Evolutionary conservation across 2,329 filamentous ascomycete genomes (phyloP), one percentile per base, ranked within the genome.

Genomic region (Pseudofabraea citricarpa): DNA sequence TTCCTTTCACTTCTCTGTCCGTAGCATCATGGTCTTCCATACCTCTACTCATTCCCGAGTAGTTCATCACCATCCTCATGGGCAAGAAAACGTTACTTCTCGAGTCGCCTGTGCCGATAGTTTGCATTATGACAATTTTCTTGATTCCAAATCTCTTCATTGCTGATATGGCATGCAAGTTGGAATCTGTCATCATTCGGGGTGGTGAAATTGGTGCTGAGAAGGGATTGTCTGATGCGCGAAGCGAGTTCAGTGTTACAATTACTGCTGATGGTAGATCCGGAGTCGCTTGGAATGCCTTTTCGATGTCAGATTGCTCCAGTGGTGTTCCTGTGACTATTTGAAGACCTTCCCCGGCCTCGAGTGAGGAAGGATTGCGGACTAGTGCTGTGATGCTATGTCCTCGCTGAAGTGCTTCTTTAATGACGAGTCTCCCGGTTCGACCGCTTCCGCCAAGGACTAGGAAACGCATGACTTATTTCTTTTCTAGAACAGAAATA

Each of bases 111-210:
- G 70, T 66, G 9, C 75, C 76, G 47, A 73, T 69, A 1, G 71
- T 68, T 10, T 70, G 73, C 58, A 79, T 67, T 37, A 74, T 61
- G 20, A 78, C 64, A 2, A 77, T 51, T 40, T 72, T 75, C 6
- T 21, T 27, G 8, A 53, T 45, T 0, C 56, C 56, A 37, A 60
- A 59, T 15, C 60, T 56, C 40, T 64, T 58, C 64, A 71, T 70
- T 4, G 55, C 59, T 1, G 57, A 47, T 10, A 69, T 49, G 3
- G 67, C 50, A 35, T 68, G 65, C 18, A 54, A 55, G 13, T 67
- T 62, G 13, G 65, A 62, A 43, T 70, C 64, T 2, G 67, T 65
- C 63, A 79, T 71, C n/a, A 77, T 59, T 3, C 67, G 61, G 1
- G 63, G 62, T 0, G 71, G 68, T 0, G 66, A 62, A 13, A 69